A percentile compares a stretch with the other conserved stretches of the same genome.
Evolutionary conservation across 176 grass and related monocot species (phyloP).

Genomic region (Phyllostachys edulis): DNA sequence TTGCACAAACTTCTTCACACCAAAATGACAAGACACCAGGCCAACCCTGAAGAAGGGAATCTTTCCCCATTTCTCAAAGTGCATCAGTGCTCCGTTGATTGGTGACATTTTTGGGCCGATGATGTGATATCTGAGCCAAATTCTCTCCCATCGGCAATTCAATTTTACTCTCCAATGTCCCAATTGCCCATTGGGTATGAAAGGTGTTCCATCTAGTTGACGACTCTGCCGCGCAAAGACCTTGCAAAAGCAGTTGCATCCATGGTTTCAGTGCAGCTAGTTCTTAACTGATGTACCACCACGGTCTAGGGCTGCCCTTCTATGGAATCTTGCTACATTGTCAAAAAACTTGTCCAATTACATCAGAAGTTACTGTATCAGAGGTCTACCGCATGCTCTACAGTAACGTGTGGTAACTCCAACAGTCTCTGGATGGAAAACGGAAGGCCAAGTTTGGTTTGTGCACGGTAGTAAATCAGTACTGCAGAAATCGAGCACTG

Average conservation of each 20-base stretch:
- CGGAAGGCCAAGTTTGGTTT: too few relatives aligned
- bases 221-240: background rate
- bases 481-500: too few relatives aligned
- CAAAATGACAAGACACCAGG: slow-evolving; percentile 2
- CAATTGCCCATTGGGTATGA: background rate
- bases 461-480: too few relatives aligned
- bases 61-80: slow-evolving; percentile 24
- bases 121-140: slow-evolving; percentile 23
- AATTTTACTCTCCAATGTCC: background rate
- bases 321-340: background rate
- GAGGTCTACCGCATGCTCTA: background rate
- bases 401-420: too few relatives aligned
- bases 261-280: background rate
- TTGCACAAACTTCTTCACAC: background rate
- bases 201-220: background rate
- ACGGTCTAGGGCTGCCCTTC: background rate
- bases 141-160: background rate
- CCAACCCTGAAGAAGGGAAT: slow-evolving; percentile 30
- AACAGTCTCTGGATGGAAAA: too few relatives aligned
- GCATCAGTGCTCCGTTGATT: background rate
- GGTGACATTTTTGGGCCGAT: background rate
- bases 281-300: background rate
- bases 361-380: background rate
- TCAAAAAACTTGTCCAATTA: background rate
- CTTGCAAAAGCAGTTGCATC: background rate